Percentiles rank a stretch among this genome's conserved stretches.
phyloP scores from a whole-genome alignment of 371 early-diverging fungal species.

The Mortierella sp. region DNA sequence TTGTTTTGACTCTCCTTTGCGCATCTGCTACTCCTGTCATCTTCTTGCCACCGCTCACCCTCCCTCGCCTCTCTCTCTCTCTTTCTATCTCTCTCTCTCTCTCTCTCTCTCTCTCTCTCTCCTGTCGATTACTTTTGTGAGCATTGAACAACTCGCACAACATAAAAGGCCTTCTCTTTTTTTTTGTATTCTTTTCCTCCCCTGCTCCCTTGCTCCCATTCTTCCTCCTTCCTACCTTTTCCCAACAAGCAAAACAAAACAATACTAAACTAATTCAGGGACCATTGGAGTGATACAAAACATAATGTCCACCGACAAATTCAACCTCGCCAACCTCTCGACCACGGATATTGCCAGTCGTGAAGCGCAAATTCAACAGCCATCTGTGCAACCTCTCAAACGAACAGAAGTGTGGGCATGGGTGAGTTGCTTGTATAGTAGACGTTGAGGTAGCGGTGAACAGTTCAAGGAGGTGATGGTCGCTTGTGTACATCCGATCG shows the following conservation, averaged over 20 bases:
- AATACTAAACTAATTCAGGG: background rate
- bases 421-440: slow-evolving; percentile 15
- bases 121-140: too few species aligned
- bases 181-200: background rate
- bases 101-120: too few species aligned
- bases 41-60: background rate
- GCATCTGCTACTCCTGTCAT: background rate
- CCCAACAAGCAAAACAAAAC: background rate
- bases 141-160: too few species aligned
- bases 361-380: slow-evolving; percentile 22
- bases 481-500: background rate
- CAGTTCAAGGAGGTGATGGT: background rate
- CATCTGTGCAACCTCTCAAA: slow-evolving; percentile 23
- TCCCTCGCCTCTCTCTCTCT: background rate
- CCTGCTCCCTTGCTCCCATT: background rate
- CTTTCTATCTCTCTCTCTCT: background rate
- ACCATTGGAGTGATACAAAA: too few species aligned
- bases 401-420: slow-evolving; percentile 53
- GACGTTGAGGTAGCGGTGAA: background rate
- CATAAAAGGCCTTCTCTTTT: too few species aligned
- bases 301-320: background rate
- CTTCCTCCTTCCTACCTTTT: background rate
- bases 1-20: background rate
- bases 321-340: background rate
- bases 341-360: slow-evolving; percentile 10